Evolutionary conservation across 768 basidiomycete genomes (phyloP).

Genomic region (Lactifluus hygrophoroides): DNA sequence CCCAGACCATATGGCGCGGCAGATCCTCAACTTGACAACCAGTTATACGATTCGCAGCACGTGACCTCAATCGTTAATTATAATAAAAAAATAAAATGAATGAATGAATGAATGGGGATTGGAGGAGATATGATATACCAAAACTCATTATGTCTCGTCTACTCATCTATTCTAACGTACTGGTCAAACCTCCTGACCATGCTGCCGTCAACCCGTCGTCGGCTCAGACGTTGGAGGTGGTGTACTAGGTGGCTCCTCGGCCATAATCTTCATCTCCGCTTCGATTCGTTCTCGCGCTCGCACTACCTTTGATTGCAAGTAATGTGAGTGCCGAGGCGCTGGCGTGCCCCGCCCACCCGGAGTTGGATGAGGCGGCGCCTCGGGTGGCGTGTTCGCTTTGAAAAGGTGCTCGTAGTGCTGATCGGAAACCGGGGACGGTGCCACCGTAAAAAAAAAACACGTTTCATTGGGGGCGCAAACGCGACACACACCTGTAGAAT

Average conservation of each 20-base stretch:
- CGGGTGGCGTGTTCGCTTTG: conserved; percentile 75
- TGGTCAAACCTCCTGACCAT: neutral
- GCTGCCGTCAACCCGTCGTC: neutral
- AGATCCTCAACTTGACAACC: too few species aligned
- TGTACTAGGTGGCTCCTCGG: conserved; percentile 22
- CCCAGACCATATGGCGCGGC: too few species aligned
- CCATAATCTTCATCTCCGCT: conserved; percentile 51
- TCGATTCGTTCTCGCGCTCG: conserved; percentile 92
- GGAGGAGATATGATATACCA: neutral
- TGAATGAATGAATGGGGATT: neutral
- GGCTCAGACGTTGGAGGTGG: conserved; percentile 8
- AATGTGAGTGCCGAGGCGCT: conserved; percentile 64
- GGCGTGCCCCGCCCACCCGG: conserved; percentile 36
- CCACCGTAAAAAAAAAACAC: neutral
- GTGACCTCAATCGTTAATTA: too few species aligned
- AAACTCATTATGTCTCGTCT: neutral
- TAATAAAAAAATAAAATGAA: neutral
- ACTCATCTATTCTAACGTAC: neutral
- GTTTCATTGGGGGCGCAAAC: neutral
- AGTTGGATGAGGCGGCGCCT: conserved; percentile 36
- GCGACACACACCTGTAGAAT: conserved; percentile 55
- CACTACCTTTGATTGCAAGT: conserved; percentile 95
- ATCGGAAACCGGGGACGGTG: neutral
- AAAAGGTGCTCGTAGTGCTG: conserved; percentile 93
- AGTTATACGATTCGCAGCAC: too few species aligned